Evolutionary conservation across 345 rosid species (phyloP), one percentile per base, ranked within the genome.

Genomic region (Reutealis trisperma): DNA sequence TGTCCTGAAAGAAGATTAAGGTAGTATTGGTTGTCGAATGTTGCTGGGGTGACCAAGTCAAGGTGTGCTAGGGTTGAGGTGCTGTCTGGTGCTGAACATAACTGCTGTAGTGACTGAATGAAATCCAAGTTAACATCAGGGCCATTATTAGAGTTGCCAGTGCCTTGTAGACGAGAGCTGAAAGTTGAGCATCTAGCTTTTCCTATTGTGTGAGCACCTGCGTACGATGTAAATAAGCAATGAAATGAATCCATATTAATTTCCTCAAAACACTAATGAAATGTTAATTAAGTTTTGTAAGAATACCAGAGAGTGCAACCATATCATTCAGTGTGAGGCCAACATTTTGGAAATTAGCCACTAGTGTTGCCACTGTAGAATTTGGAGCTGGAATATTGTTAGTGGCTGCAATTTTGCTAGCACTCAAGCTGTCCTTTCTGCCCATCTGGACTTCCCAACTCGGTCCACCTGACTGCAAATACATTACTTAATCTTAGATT

Each of bases 381-480:
- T 88, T 90, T 8, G 99, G 99, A 12, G 88, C 88, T 15, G 94
- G 98, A 47, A 93, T 86, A 79, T 83, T 79, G 78, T 59, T 85
- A 3, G 86, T 83, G 12, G 96, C 97, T 15, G 88, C 90, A 6
- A 76, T 85, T 86, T 88, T 91, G 85, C 90, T 91, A 0, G 98
- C 94, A 15, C 78, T 80, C 32, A 89, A 74, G 75, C 96, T 77
- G 78, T 90, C 96, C 74, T 73, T 88, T 78, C 98, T 88, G 1
- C 98, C 99, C 85, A 90, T 85, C 58, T 79, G 85, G 41, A 93
- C 96, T 67, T 90, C 97, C 98, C 98, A 93, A n/a, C 84, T 79
- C 65, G 98, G 98, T 41, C 97, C 98, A 18, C 97, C 98, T 4
- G 97, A 89, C 97, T 92, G 86, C 77, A 72, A 32, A 58, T 42